Conservation (phyloP, 495 filamentous ascomycete species). For the Opeltia flavorubescens region DNA sequence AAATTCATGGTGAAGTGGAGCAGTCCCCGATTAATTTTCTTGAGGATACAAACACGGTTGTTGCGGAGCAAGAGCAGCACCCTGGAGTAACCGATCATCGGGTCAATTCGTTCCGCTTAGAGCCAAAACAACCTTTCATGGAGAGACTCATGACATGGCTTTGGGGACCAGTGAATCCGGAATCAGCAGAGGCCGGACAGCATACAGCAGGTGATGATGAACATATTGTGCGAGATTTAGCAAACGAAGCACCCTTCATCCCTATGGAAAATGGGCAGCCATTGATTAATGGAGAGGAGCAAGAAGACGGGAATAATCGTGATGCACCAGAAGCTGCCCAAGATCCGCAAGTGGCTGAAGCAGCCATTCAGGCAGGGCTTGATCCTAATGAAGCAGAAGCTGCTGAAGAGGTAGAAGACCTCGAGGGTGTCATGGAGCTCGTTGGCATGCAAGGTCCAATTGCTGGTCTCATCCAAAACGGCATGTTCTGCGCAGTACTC, state of each 20-base stretch:
- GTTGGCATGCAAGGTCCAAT: slow-evolving; percentile 93
- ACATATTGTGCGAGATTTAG: slow-evolving; percentile 40
- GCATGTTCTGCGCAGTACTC: slow-evolving; percentile 80
- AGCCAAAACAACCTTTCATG: neutral
- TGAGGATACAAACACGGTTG: neutral
- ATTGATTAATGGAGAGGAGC: slow-evolving; percentile 6
- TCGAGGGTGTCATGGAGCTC: slow-evolving; percentile 94
- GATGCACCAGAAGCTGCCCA: slow-evolving; percentile 18
- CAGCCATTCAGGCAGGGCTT: slow-evolving; percentile 32
- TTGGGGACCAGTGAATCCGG: slow-evolving; percentile 36
- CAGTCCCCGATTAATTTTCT: neutral
- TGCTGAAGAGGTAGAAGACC: slow-evolving; percentile 80
- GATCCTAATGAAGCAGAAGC: slow-evolving; percentile 46
- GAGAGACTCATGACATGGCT: slow-evolving; percentile 36
- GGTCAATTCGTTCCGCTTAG: neutral
- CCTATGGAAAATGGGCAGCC: slow-evolving; percentile 30
- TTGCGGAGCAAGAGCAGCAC: neutral
- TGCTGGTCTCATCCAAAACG: slow-evolving; percentile 81
- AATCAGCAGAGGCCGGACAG: slow-evolving; percentile 9
- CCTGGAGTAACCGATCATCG: neutral
- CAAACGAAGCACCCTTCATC: slow-evolving; percentile 49
- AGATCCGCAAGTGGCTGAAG: slow-evolving; percentile 27
- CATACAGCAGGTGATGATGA: slow-evolving; percentile 37
- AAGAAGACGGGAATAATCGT: slow-evolving; percentile 14
- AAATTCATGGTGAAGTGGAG: neutral